Evolutionary conservation across 176 grass and related monocot species (phyloP).

Genomic region (Musa troglodytarum): DNA sequence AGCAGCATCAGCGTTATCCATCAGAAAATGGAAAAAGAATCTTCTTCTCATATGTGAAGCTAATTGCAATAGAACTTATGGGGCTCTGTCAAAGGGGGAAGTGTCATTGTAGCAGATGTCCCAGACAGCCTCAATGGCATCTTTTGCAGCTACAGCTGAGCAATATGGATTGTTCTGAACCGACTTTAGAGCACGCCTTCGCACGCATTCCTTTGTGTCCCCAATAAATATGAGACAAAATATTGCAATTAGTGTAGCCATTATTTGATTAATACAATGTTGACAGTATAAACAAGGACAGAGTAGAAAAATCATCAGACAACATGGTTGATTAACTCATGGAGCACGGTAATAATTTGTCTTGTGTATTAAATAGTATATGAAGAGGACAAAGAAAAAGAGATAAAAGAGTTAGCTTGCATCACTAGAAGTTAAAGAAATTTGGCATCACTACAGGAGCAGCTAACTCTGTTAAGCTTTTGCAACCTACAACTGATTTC

Average conservation of each 20-base stretch:
- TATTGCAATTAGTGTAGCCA: neutral
- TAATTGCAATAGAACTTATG: conserved; percentile 7
- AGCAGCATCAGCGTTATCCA: neutral
- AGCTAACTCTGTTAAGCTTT: too few species aligned
- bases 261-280: neutral
- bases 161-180: conserved; percentile 60
- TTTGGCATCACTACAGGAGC: too few species aligned
- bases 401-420: neutral
- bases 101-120: conserved; percentile 84
- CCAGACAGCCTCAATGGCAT: conserved; percentile 87
- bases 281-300: neutral
- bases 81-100: conserved; percentile 75
- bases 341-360: neutral
- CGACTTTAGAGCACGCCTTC: conserved; percentile 60
- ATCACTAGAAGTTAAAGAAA: neutral
- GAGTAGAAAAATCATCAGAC: neutral
- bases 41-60: neutral
- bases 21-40: neutral
- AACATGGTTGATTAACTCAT: neutral
- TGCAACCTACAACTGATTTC: too few species aligned
- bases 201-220: conserved; percentile 65
- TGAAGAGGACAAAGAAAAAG: neutral
- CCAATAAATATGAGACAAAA: neutral
- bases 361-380: neutral
- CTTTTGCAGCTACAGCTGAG: conserved; percentile 53